Percentiles rank a stretch among this genome's conserved stretches.
Conservation (phyloP, 805 yeast genomes). For the Yarrowia bubula region DNA sequence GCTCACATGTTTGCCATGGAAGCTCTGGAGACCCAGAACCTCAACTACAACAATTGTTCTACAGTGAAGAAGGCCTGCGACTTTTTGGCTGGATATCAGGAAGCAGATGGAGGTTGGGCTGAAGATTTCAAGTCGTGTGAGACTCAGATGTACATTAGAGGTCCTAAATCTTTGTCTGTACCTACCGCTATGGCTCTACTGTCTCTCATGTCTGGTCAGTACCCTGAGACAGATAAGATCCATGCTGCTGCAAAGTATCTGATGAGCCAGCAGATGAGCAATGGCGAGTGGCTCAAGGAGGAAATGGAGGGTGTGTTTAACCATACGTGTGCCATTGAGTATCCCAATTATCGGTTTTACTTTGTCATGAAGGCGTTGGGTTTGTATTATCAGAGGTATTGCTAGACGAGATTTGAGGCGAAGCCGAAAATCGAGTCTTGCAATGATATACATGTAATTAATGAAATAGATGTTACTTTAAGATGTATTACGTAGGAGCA, state of each 20-base stretch:
- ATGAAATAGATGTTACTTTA: too few species aligned
- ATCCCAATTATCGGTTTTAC: slow-evolving; percentile 85
- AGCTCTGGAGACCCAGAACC: slow-evolving; percentile 72
- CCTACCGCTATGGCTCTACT: slow-evolving; percentile 93
- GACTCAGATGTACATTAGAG: slow-evolving; percentile 68
- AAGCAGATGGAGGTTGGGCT: slow-evolving; percentile 95
- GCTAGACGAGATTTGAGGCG: not conserved
- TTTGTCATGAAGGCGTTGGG: slow-evolving; percentile 95
- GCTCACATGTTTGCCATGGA: slow-evolving; percentile 98
- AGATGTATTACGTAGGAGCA: too few species aligned
- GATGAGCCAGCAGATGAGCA: slow-evolving; percentile 60
- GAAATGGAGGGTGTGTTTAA: slow-evolving; percentile 94
- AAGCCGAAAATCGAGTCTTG: not conserved
- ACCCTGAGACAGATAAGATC: slow-evolving; percentile 67
- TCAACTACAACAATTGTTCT: slow-evolving; percentile 58
- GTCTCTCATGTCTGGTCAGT: slow-evolving; percentile 74
- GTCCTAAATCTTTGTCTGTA: slow-evolving; percentile 63
- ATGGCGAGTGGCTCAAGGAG: slow-evolving; percentile 86
- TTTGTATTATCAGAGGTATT: slow-evolving; percentile 45
- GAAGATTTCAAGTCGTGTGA: slow-evolving; percentile 92
- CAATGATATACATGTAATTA: too few species aligned
- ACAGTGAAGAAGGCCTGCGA: slow-evolving; percentile 78
- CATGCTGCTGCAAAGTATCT: slow-evolving; percentile 61
- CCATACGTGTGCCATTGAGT: slow-evolving; percentile 91
- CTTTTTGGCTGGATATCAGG: slow-evolving; percentile 70